These are phyloP conservation scores for maize (Zea mays) DNA, from an alignment of 176 grass and related monocot genomes.

Conservation along the genomic window Zm-B73-REFERENCE-NAM-5.0 NC_050096.1:68435001-68435500, in stretches of 20 bases:
- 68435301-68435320: neutral
- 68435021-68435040: slow-evolving; percentile 1
- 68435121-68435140: slow-evolving; percentile 5
- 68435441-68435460: neutral
- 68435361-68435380: neutral
- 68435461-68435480: neutral
- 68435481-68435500: neutral
- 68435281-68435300: neutral
- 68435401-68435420: neutral
- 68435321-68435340: neutral
- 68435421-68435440: neutral
- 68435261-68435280: neutral
- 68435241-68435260: neutral
- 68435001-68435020: neutral
- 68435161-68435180: neutral
- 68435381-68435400: neutral
- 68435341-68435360: slow-evolving; percentile 3
- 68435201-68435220: neutral
- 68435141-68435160: neutral
- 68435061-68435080: neutral
- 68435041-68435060: neutral
- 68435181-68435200: neutral
- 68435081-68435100: neutral
- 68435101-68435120: slow-evolving; percentile 4
- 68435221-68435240: neutral